Conservation (phyloP, 768 basidiomycete species). For the Leccinellum albellum region DNA sequence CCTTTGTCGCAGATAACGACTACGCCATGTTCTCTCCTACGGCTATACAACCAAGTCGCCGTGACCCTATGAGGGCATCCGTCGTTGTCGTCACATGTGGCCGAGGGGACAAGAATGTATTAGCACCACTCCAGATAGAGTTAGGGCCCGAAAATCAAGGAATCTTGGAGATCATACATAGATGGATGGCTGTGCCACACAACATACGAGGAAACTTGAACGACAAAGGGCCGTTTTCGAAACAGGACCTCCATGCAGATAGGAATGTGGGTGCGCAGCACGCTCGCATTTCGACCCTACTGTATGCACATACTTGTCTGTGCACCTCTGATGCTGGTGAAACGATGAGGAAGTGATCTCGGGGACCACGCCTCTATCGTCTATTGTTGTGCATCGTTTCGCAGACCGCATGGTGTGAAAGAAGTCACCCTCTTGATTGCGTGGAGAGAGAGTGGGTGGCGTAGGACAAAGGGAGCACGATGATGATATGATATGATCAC, state of each 20-base stretch:
- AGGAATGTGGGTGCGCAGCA: not conserved
- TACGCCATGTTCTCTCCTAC: not conserved
- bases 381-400: not conserved
- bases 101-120: constrained; percentile 1
- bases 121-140: not conserved
- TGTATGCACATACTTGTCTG: not conserved
- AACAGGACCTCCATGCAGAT: not conserved
- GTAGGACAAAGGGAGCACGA: not conserved
- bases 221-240: not conserved
- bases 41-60: not conserved
- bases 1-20: not conserved
- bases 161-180: not conserved
- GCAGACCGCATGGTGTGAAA: not conserved
- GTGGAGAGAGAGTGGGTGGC: not conserved
- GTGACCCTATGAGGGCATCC: not conserved
- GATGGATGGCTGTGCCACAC: not conserved
- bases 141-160: not conserved
- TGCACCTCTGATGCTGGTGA: not conserved
- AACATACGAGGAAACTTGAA: not conserved
- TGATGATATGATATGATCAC: not conserved
- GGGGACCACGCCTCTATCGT: not conserved
- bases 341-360: not conserved
- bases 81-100: not conserved
- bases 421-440: not conserved
- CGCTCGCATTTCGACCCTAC: not conserved